A percentile compares a stretch with the other conserved stretches of the same genome.
These are phyloP conservation scores for Capniomyces stellatus DNA, from an alignment of 371 early-diverging fungal genomes.

Conservation along the genomic window DNA sequence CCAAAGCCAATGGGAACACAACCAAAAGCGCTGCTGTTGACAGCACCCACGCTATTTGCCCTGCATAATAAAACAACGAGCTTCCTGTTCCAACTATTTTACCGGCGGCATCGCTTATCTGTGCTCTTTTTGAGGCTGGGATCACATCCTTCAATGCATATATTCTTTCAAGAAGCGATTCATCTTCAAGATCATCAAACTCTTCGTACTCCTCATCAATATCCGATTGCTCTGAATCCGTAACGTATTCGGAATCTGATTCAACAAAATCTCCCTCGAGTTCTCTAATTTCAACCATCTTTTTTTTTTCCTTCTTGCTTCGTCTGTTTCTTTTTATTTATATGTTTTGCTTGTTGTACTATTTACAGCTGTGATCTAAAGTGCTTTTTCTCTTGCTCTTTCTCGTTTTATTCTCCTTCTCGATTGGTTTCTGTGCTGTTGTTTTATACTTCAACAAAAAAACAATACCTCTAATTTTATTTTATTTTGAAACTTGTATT, in stretches of 20 bases:
- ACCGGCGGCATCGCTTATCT: constrained; percentile 30
- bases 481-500: too few species aligned
- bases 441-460: too few species aligned
- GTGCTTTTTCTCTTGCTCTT: too few species aligned
- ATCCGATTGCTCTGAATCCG: constrained; percentile 9
- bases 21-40: constrained; percentile 56
- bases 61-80: constrained; percentile 37
- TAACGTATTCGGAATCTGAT: constrained; percentile 20
- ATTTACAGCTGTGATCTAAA: too few species aligned
- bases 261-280: constrained; percentile 12
- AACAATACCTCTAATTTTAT: too few species aligned
- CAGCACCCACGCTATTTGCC: constrained; percentile 63
- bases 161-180: constrained; percentile 47
- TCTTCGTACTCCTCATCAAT: constrained; percentile 30
- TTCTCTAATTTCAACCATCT: constrained; percentile 8
- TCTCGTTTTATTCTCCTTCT: too few species aligned
- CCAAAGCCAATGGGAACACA: constrained; percentile 52
- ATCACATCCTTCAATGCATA: constrained; percentile 57
- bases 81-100: constrained; percentile 35
- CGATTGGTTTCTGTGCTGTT: too few species aligned
- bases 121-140: constrained; percentile 42
- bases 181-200: constrained; percentile 36
- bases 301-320: not conserved
- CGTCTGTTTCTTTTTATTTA: not conserved
- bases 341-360: too few species aligned